Percentiles rank a stretch among this genome's conserved stretches.
These are phyloP conservation scores for Oryza australiensis DNA, from an alignment of 176 grass and related monocot genomes.

Conservation along the genomic window DNA sequence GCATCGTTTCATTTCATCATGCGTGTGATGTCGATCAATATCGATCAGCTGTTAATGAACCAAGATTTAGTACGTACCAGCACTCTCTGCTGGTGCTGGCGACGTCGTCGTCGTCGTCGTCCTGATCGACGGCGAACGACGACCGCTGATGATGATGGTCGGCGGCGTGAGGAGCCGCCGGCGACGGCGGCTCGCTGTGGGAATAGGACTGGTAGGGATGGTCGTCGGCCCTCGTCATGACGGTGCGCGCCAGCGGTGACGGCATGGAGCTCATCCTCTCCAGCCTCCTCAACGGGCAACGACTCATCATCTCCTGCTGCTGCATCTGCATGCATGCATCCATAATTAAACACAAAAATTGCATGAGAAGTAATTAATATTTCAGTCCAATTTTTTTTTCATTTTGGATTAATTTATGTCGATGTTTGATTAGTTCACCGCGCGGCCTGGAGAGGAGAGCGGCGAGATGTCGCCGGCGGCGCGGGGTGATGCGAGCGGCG, in stretches of 20 bases:
- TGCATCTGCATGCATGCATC: too few species aligned
- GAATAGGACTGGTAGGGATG: neutral
- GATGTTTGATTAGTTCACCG: neutral
- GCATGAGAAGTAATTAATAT: neutral
- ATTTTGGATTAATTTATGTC: too few species aligned
- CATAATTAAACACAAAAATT: neutral
- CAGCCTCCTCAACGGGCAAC: neutral
- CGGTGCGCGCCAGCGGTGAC: neutral
- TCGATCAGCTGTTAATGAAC: too few species aligned
- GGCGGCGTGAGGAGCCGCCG: neutral
- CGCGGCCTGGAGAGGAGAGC: neutral
- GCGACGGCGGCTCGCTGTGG: conserved; percentile 16
- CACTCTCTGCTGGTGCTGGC: neutral
- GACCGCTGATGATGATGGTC: neutral
- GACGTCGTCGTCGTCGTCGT: too few species aligned
- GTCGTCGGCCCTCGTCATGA: neutral
- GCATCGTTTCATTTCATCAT: neutral
- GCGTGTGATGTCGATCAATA: neutral
- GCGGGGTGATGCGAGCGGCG: neutral
- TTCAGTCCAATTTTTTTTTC: too few species aligned
- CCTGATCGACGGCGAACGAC: neutral
- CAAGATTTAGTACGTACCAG: neutral
- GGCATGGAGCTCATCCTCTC: conserved; percentile 14
- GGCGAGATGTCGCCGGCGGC: conserved; percentile 15
- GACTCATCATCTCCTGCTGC: neutral